Percentiles rank a stretch among this genome's conserved stretches.
Evolutionary conservation across 805 yeast genomes (phyloP).

Genomic region (Nakazawaea populi): DNA sequence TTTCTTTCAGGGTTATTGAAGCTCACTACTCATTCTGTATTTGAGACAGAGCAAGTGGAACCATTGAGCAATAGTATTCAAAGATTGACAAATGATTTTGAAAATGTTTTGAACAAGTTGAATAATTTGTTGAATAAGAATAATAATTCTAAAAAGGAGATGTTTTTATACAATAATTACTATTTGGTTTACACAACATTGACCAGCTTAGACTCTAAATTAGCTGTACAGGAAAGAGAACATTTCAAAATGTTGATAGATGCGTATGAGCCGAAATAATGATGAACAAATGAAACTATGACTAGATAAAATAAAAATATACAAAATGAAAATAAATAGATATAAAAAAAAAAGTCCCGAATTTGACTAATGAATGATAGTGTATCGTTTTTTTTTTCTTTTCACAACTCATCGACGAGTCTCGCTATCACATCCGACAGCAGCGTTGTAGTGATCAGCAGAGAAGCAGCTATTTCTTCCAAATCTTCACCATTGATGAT

Average conservation of each 20-base stretch:
- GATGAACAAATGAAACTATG: no score
- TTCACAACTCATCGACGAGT: constrained; percentile 7
- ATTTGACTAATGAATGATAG: no score
- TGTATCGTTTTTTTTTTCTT: no score
- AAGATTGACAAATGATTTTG: constrained; percentile 75
- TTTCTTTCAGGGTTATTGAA: constrained; percentile 66
- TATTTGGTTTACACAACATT: constrained; percentile 56
- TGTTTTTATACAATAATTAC: constrained; percentile 70
- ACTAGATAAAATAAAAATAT: background rate
- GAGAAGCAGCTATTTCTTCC: background rate
- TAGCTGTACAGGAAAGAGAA: constrained; percentile 34
- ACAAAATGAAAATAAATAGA: no score
- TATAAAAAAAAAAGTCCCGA: no score
- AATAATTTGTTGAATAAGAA: constrained; percentile 36
- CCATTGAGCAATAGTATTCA: constrained; percentile 68
- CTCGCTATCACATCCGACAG: background rate
- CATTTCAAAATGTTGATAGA: constrained; percentile 40
- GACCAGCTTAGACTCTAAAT: constrained; percentile 29
- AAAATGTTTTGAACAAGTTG: constrained; percentile 67
- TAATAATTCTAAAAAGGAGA: constrained; percentile 47
- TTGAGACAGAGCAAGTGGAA: constrained; percentile 40
- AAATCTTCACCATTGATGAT: constrained; percentile 7
- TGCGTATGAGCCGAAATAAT: constrained; percentile 29
- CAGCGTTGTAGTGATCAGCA: background rate
- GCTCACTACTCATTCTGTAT: constrained; percentile 30